Evolutionary conservation across 139 green algal species (phyloP).

Genomic region (Chlorella vulgaris): DNA sequence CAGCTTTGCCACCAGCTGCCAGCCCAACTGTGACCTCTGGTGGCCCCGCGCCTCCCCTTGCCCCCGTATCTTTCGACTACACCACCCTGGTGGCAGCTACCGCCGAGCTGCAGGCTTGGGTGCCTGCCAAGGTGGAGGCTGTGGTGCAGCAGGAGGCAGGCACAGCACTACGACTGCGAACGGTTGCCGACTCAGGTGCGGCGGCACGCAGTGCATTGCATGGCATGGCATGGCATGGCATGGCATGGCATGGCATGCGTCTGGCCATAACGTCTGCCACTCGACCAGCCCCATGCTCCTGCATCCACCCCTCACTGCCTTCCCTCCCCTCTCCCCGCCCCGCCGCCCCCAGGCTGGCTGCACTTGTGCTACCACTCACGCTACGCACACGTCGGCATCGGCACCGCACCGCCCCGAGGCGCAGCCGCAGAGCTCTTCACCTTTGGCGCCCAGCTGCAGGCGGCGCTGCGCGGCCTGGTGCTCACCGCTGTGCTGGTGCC

Average conservation of each 20-base stretch:
- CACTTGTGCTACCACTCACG: slow-evolving; percentile 77
- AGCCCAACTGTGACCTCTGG: too few species aligned
- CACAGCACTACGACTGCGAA: slow-evolving; percentile 5
- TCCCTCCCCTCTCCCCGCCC: slow-evolving; percentile 55
- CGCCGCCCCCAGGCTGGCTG: slow-evolving; percentile 63
- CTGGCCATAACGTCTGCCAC: too few species aligned
- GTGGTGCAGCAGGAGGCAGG: slow-evolving; percentile 19
- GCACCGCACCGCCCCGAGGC: slow-evolving; percentile 35
- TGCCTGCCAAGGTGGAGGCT: slow-evolving; percentile 65
- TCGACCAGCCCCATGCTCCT: neutral
- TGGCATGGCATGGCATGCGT: too few species aligned
- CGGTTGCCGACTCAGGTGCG: slow-evolving; percentile 1
- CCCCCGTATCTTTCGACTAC: slow-evolving; percentile 71
- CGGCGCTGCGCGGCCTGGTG: slow-evolving; percentile 62
- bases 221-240: too few species aligned
- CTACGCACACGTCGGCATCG: slow-evolving; percentile 49
- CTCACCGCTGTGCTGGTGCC: slow-evolving; percentile 63
- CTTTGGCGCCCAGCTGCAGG: slow-evolving; percentile 51
- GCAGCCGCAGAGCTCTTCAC: slow-evolving; percentile 48
- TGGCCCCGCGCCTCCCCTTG: too few species aligned
- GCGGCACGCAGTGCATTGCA: too few species aligned
- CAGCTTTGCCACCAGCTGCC: neutral
- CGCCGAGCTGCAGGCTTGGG: slow-evolving; percentile 59
- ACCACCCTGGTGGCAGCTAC: slow-evolving; percentile 60
- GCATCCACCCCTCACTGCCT: neutral